Evolutionary conservation across 345 rosid genomes (phyloP).

Genomic region (Syzygium grande): DNA sequence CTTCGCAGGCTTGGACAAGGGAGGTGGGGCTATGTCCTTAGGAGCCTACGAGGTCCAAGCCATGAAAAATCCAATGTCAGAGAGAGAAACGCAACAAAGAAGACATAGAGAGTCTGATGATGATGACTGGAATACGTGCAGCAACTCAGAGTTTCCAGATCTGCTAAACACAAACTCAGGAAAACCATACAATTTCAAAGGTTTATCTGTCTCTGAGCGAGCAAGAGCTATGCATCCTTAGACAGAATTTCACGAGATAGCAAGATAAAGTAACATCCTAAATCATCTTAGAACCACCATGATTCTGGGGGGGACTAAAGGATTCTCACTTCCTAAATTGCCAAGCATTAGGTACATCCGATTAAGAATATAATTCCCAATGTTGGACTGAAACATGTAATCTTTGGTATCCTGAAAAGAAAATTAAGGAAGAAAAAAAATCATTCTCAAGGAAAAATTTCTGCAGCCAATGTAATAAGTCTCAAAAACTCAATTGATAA

Average conservation of each 20-base stretch:
- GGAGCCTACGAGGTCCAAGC: slow-evolving; percentile 15
- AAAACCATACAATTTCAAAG: neutral
- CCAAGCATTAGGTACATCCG: neutral
- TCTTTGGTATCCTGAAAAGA: no score
- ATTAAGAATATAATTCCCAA: no score
- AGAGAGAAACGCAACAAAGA: neutral
- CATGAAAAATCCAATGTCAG: neutral
- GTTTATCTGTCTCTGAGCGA: neutral
- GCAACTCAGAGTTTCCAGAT: neutral
- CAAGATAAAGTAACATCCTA: neutral
- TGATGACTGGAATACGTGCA: neutral
- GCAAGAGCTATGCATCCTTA: neutral
- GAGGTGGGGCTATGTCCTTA: slow-evolving; percentile 41
- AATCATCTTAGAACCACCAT: slow-evolving; percentile 2
- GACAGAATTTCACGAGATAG: neutral
- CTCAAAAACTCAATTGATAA: neutral
- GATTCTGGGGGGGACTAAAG: neutral
- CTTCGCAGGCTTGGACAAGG: slow-evolving; percentile 27
- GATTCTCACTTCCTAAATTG: neutral
- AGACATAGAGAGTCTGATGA: neutral
- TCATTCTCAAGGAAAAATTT: neutral
- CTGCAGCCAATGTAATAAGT: neutral
- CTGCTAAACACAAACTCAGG: neutral
- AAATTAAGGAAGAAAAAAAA: no score
- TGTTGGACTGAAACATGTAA: no score